Evolutionary conservation across 1,284 basidiomycete species (phyloP), one percentile per base, ranked within the genome.

Genomic region (Anthracocystis setariae): DNA sequence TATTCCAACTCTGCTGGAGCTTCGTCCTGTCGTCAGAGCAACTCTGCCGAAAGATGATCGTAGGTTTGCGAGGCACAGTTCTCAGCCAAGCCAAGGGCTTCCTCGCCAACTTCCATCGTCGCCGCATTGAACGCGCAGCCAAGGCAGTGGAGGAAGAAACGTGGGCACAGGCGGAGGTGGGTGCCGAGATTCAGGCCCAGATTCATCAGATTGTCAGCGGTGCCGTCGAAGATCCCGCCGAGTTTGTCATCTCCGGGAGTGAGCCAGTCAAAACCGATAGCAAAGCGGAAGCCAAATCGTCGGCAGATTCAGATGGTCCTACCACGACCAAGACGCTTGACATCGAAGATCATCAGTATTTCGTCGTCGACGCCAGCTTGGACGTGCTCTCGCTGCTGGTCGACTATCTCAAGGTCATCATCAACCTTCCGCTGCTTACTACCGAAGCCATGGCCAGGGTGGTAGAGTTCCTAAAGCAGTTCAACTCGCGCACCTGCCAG

Each of bases 401-500:
- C 43, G 94, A 97, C 81, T 98, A 98, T 83, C 86, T 97, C 59
- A 88, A 89, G 65, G 87, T 98, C 46, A 90, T 98, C 61, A 87
- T 94, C 78, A 97, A 95, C 80, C 85, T 97, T 69, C 88, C 92
- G 25, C 87, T 92, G 82, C 87, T 98, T 46, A 94, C 92, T 40
- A 96, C 92, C 52, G 96, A 99, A 81, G 89, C 91, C 25, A 96
- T 98, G 91, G 89, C 90, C 59, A 89, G 93, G 39, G 88, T 94
- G 15, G 92, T 98, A 74, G 96, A 98, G 83, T 95, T 96, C 79
- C 86, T 98, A 68, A 98, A 74, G 63, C 54, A 74, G 86, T 98
- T 97, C 87, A 99, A 99, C 84, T 98, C 96, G 40, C 87, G 95
- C 67, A 97, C 93, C 1, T 99, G 96, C 84, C 95, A 98, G 82